phyloP scores from a whole-genome alignment of 306 rosid species.

The Elaeagnus macrophylla region DNA sequence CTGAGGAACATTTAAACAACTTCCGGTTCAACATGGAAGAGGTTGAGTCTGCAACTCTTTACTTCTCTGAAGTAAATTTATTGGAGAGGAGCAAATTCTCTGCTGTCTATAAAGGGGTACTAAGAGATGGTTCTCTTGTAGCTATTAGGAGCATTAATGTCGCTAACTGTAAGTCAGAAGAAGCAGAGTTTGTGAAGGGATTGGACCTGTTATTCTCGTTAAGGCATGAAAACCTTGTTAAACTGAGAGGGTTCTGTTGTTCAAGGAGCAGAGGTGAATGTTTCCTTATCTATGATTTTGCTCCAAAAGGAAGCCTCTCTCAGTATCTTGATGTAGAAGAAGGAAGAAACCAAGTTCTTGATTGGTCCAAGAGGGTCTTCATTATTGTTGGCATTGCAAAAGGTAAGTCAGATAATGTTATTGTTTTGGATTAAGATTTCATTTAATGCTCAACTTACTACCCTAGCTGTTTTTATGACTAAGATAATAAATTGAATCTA shows the following conservation, averaged over 20 bases:
- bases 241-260: constrained; percentile 88
- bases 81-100: constrained; percentile 72
- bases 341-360: constrained; percentile 49
- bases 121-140: constrained; percentile 80
- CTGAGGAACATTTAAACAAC: constrained; percentile 36
- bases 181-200: constrained; percentile 68
- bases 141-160: constrained; percentile 60
- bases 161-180: constrained; percentile 82
- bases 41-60: constrained; percentile 84
- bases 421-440: neutral
- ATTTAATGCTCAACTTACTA: neutral
- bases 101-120: constrained; percentile 66
- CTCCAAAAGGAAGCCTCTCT: constrained; percentile 59
- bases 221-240: constrained; percentile 65
- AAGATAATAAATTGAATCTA: neutral
- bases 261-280: constrained; percentile 86
- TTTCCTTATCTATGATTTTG: constrained; percentile 74
- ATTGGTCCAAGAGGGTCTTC: constrained; percentile 74
- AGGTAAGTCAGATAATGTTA: constrained; percentile 29
- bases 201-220: constrained; percentile 54
- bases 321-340: constrained; percentile 59
- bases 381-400: constrained; percentile 75
- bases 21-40: constrained; percentile 75
- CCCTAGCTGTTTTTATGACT: neutral
- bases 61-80: constrained; percentile 65